Evolutionary conservation across 257 asterid genomes (phyloP), one percentile per base, ranked within the genome.

Genomic region (Plantago ovata): DNA sequence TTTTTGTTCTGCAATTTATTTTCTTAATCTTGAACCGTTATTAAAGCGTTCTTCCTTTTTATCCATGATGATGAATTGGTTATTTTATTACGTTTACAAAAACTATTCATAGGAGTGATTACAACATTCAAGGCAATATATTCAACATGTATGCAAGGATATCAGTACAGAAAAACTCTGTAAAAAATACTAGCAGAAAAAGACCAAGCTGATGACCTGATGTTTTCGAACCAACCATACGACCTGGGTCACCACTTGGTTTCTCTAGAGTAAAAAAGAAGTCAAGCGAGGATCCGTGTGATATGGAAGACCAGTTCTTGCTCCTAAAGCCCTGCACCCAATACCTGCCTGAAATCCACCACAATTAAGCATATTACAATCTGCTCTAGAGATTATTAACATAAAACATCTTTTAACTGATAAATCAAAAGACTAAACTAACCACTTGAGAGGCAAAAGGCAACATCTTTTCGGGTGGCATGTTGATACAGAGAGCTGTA

Each of bases 401-500:
- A 49, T 22, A 7, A 19, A n/a, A 10, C 11, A 6, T 4, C 4
- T 10, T 18, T 10, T 8, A 48, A 20, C 7, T 10, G 9, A 8
- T 18, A 48, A 9, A 19, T 2, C 15, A 57, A 42, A 3, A 38
- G 14, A 60, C 53, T 41, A 44, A 47, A 72, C 96, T 78, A 41
- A 92, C 98, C 98, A 92, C 98, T 82, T 84, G 95, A 72, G 97
- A 80, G 46, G 97, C 98, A 72, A 92, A 92, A 58, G 95, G 84
- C 70, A 92, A 49, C 97, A 92, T 82, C 71, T 70, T 79, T 70
- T 84, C 98, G 6, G 84, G 86, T 7, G 84, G 83, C 97, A 88
- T 92, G 75, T 81, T 68, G 40, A 86, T 73, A 53, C 94, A 92
- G 64, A 92, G 89, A 58, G 95, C 97, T 92, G 68, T 60, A 5